Base-by-base conservation (phyloP, 768 basidiomycete genomes). In the Rhodotorula babjevae region DNA sequence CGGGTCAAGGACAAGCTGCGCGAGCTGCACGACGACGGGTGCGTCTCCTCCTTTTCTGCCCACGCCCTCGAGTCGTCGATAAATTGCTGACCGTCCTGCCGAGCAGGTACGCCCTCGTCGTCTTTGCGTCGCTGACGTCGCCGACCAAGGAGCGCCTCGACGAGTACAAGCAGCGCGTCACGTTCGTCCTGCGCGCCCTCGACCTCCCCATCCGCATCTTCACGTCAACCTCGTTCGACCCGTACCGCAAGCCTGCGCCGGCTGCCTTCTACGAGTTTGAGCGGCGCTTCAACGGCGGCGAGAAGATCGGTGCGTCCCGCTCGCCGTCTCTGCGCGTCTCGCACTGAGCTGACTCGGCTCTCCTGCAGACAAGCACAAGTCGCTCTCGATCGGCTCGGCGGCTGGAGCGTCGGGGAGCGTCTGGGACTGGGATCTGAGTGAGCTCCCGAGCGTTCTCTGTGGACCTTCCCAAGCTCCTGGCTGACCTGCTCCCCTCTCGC, bases 321-420 rank as follows among this genome's bases (percentile, higher is more conserved):
- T 60, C 58, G 31, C 21, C 6, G 8, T 52, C 25, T 27, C 27
- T 1, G 11, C 50, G 23, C 3, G 44, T 12, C 44, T 36, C 19
- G 15, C 52, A 25, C 12, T 33, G 16, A 19, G n/a, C 73, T 29
- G 40, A 67, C n/a, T 29, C 12, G 2, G 27, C 5, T 7, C 42
- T 5, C 19, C 44, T 46, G 18, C 69, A 81, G 83, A 83, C 66
- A 36, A 81, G 50, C 63, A 69, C 8, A 31, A 71, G 12, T 80
- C 79, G 29, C 80, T 81, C 67, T 83, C 78, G 67, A 80, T 83
- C 6, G 82, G 82, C 2, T 81, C 82, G 68, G 83, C 82, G 14
- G 82, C 81, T 14, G 83, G 83, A 9, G 27, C 5, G 27, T 55
- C n/a, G 1, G 31, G 8, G 19, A 21, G 21, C 3, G 46, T 14